phyloP scores from a whole-genome alignment of 2,329 filamentous ascomycete genomes.

The Stagonosporopsis tanaceti region DNA sequence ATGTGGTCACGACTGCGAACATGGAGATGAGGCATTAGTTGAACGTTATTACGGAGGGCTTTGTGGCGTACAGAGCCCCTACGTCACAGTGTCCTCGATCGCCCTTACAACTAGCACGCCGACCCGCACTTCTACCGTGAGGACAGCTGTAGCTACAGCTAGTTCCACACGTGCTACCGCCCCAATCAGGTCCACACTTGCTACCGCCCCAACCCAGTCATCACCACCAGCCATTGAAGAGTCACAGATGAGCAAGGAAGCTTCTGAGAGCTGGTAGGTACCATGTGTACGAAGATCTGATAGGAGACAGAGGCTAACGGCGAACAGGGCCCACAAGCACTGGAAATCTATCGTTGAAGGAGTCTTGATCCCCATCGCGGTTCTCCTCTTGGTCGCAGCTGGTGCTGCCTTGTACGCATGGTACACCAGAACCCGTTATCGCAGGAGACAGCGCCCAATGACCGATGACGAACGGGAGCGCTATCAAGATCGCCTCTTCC shows the following conservation, averaged over 20 bases:
- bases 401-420: neutral
- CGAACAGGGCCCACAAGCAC: neutral
- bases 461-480: neutral
- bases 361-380: neutral
- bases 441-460: neutral
- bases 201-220: neutral
- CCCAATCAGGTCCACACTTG: neutral
- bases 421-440: neutral
- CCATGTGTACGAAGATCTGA: neutral
- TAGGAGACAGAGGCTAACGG: neutral
- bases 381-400: neutral
- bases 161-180: neutral
- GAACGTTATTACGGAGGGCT: constrained; percentile 5
- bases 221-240: neutral
- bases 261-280: neutral
- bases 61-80: neutral
- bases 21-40: constrained; percentile 61
- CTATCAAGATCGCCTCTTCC: neutral
- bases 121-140: neutral
- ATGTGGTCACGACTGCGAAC: constrained; percentile 67
- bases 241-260: neutral
- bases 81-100: neutral
- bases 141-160: neutral
- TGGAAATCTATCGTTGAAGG: neutral
- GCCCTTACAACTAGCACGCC: neutral